Evolutionary conservation across 2,329 filamentous ascomycete species (phyloP), one percentile per base, ranked within the genome.

Genomic region (Fusarium compactum): DNA sequence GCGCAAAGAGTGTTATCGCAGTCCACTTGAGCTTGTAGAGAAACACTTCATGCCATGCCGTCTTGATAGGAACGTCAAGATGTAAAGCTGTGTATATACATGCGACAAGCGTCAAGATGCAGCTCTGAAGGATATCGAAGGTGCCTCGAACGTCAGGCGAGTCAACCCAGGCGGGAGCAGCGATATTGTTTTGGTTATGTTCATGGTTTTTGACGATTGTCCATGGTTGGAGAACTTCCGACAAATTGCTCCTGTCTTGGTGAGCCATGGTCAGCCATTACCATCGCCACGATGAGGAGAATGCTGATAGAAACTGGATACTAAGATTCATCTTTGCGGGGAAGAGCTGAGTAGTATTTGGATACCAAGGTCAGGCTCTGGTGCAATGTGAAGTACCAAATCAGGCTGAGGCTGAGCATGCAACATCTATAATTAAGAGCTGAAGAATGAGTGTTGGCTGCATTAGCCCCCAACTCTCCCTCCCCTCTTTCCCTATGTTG

Each of bases 11-110:
- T 0, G 75, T 76, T 0, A 78, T 57, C 0, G 77, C 8, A 12
- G 76, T 71, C 80, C 79, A 81, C 45, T 65, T 64, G 7, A 73
- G 16, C 60, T 79, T 78, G 12, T 62, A 62, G 9, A 50, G 20
- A 3, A 70, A 14, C 12, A 62, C 10, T 12, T 53, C 25, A 24
- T 70, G 46, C 55, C 55, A 54, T 16, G 57, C 20, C 2, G 54
- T 57, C 45, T 56, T 44, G 43, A 46, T 16, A 2, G 78, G 78
- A n/a, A 83, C 72, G 44, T 82, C 81, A 6, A 82, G 70, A 57
- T 82, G 80, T 5, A 83, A 57, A 3, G 79, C 78, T 6, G 77
- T 76, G 65, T 78, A 82, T 9, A 80, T 77, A 64, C 79, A 82
- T 1, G 80, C 70, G 5, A 76, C 53, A 0, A 82, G 67, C 4